phyloP scores from a whole-genome alignment of 225 moss, liverwort and hornwort species.

The Sphagnum tenellum region DNA sequence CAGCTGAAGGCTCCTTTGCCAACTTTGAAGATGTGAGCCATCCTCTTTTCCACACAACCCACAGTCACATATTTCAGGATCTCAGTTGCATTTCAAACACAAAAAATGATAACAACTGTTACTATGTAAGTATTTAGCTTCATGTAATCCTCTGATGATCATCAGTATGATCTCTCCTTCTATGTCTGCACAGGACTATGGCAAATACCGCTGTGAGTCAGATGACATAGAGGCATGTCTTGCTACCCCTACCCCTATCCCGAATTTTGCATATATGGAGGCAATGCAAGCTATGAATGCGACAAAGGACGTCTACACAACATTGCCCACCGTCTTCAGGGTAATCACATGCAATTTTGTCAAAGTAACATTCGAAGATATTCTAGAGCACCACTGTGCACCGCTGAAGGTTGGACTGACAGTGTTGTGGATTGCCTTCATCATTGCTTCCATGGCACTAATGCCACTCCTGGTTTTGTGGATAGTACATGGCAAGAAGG shows the following conservation, averaged over 20 bases:
- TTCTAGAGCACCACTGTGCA: slow-evolving; percentile 36
- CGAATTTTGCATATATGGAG: slow-evolving; percentile 47
- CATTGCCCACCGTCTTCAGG: slow-evolving; percentile 51
- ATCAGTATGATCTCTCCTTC: neutral
- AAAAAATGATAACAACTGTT: too few species aligned
- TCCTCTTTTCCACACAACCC: too few species aligned
- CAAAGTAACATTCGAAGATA: slow-evolving; percentile 55
- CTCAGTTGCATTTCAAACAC: too few species aligned
- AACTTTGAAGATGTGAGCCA: slow-evolving; percentile 35
- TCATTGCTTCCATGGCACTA: slow-evolving; percentile 40
- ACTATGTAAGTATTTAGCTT: too few species aligned
- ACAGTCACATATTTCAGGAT: too few species aligned
- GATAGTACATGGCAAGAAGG: slow-evolving; percentile 15
- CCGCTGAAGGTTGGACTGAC: slow-evolving; percentile 33
- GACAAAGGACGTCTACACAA: slow-evolving; percentile 46
- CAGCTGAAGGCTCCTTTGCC: slow-evolving; percentile 36
- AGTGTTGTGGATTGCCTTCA: slow-evolving; percentile 42
- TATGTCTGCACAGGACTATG: slow-evolving; percentile 39
- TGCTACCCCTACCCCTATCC: slow-evolving; percentile 47
- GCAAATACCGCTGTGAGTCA: slow-evolving; percentile 30
- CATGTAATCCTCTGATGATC: too few species aligned
- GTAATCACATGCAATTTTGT: slow-evolving; percentile 71
- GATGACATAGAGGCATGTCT: slow-evolving; percentile 55
- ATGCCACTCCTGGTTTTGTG: slow-evolving; percentile 41
- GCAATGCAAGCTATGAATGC: slow-evolving; percentile 67